phyloP scores from a whole-genome alignment of 192 early-diverging fungal species.

The Backusella westeae region DNA sequence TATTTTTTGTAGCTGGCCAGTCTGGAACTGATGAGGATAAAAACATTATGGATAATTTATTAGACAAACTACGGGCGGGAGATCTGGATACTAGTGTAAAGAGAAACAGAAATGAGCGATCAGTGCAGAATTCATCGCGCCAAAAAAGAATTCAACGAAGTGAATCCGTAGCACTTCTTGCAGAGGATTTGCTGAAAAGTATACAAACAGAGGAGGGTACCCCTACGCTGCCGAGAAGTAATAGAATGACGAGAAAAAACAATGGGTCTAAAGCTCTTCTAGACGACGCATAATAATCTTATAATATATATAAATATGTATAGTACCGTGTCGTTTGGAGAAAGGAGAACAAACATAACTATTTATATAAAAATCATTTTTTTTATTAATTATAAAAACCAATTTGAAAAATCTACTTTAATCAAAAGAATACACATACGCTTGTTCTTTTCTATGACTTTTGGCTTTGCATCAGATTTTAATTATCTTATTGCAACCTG shows the following conservation, averaged over 20 bases:
- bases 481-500: not conserved
- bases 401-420: not conserved
- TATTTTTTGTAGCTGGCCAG: not conserved
- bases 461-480: not conserved
- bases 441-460: not conserved
- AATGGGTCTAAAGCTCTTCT: not conserved
- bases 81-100: conserved; percentile 54
- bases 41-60: conserved; percentile 74
- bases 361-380: not conserved
- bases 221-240: conserved; percentile 5
- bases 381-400: not conserved
- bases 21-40: conserved; percentile 58
- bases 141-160: conserved; percentile 21
- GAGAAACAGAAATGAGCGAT: conserved; percentile 13
- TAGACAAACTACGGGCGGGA: conserved; percentile 69
- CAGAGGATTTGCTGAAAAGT: conserved; percentile 44
- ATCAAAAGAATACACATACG: not conserved
- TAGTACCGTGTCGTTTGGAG: not conserved
- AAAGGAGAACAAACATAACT: not conserved
- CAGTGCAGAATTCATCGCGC: conserved; percentile 1
- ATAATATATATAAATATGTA: not conserved
- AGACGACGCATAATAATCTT: not conserved
- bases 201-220: conserved; percentile 42
- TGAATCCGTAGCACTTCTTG: conserved; percentile 35
- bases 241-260: not conserved